Conservation (phyloP, 768 basidiomycete genomes). For the Tylopilus balloui region DNA sequence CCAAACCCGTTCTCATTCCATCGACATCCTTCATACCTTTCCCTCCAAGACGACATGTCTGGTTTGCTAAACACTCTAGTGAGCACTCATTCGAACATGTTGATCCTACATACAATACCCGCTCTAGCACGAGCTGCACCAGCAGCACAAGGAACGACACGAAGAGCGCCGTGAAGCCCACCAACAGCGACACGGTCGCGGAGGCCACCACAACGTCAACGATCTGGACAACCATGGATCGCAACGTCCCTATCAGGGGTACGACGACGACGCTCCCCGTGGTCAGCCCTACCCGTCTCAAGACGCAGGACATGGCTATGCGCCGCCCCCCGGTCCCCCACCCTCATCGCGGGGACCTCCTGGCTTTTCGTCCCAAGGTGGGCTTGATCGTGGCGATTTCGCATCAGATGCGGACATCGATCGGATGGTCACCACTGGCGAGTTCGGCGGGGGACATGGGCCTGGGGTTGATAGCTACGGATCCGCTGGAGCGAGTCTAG, state of each 20-base stretch:
- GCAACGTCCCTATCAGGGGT: not conserved
- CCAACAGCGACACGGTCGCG: not conserved
- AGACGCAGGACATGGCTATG: not conserved
- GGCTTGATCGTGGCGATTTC: constrained; percentile 24
- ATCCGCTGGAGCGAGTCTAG: not conserved
- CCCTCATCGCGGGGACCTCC: not conserved
- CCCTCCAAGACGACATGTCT: constrained; percentile 13
- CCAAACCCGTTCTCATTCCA: constrained; percentile 4
- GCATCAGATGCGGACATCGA: constrained; percentile 26
- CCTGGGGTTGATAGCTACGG: not conserved
- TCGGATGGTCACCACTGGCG: constrained; percentile 18
- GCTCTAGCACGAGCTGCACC: constrained; percentile 1
- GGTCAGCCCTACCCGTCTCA: not conserved
- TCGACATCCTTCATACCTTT: too few species aligned
- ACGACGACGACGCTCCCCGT: not conserved
- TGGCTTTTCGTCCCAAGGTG: constrained; percentile 8
- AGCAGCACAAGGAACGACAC: constrained; percentile 11
- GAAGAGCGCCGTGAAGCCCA: not conserved
- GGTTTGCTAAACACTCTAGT: constrained; percentile 1
- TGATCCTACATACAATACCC: not conserved
- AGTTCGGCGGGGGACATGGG: not conserved
- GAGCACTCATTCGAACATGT: not conserved
- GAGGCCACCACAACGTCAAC: not conserved
- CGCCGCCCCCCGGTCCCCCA: constrained; percentile 9
- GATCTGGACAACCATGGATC: not conserved